phyloP scores from a whole-genome alignment of 1,139 yeast species.

The Yamadazyma sp. region DNA sequence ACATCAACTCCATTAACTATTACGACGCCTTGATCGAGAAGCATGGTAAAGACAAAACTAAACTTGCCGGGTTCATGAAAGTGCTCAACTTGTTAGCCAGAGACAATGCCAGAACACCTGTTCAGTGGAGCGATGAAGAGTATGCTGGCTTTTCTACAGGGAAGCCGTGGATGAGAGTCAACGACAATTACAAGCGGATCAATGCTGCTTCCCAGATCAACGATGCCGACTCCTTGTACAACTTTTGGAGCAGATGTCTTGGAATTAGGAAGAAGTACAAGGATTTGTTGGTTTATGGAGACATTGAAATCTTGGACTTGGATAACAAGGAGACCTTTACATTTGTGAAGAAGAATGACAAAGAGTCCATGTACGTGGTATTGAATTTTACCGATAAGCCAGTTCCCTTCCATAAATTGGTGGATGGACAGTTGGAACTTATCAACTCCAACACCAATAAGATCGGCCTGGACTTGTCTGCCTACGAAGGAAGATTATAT shows the following conservation, averaged over 20 bases:
- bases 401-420: no score
- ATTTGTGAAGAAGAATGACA: slow-evolving; percentile 34
- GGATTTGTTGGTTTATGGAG: slow-evolving; percentile 48
- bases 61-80: slow-evolving; percentile 27
- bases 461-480: slow-evolving; percentile 11
- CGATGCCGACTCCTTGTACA: slow-evolving; percentile 45
- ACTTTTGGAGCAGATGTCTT: slow-evolving; percentile 45
- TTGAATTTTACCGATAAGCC: no score
- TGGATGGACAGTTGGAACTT: no score
- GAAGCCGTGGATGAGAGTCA: slow-evolving; percentile 54
- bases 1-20: slow-evolving; percentile 45
- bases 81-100: slow-evolving; percentile 39
- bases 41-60: slow-evolving; percentile 29
- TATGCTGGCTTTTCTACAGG: slow-evolving; percentile 52
- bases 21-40: slow-evolving; percentile 31
- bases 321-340: slow-evolving; percentile 40
- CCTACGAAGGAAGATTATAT: no score
- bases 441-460: no score
- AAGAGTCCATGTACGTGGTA: no score
- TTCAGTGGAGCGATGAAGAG: slow-evolving; percentile 50
- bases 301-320: slow-evolving; percentile 39
- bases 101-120: slow-evolving; percentile 57
- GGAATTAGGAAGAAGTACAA: slow-evolving; percentile 42
- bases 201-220: slow-evolving; percentile 46
- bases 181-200: slow-evolving; percentile 46